A percentile compares a stretch with the other conserved stretches of the same genome.
Conservation (phyloP, 2,329 filamentous ascomycete genomes). For the Dryadomyces sulphureus region DNA sequence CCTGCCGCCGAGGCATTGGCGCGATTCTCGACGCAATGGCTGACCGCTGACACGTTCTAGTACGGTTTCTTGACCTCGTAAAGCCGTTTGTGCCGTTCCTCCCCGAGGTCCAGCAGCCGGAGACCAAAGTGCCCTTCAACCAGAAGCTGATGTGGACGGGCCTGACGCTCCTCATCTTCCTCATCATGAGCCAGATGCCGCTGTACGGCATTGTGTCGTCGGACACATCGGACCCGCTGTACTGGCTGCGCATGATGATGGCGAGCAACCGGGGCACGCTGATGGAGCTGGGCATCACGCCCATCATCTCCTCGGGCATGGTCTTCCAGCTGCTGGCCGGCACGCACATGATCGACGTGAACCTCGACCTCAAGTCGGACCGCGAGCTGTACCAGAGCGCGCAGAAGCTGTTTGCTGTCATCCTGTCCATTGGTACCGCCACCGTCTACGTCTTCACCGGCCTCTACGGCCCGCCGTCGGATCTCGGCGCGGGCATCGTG, state of each 20-base stretch:
- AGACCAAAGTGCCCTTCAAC: slow-evolving; percentile 98
- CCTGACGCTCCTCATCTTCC: slow-evolving; percentile 91
- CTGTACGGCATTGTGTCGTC: slow-evolving; percentile 98
- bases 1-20: not conserved
- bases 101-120: slow-evolving; percentile 94
- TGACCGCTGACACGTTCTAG: slow-evolving; percentile 32
- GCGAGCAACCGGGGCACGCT: slow-evolving; percentile 94
- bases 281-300: slow-evolving; percentile 94
- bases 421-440: slow-evolving; percentile 92
- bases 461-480: slow-evolving; percentile 91
- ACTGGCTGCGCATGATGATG: slow-evolving; percentile 99
- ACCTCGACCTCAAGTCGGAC: slow-evolving; percentile 99
- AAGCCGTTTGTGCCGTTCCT: slow-evolving; percentile 99
- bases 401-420: slow-evolving; percentile 97
- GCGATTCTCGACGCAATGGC: too few species aligned
- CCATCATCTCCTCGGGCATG: slow-evolving; percentile 99
- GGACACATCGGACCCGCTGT: slow-evolving; percentile 93
- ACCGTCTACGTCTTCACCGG: slow-evolving; percentile 97
- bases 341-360: slow-evolving; percentile 99
- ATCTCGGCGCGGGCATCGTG: slow-evolving; percentile 95
- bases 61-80: slow-evolving; percentile 98
- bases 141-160: slow-evolving; percentile 95
- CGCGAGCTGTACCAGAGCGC: slow-evolving; percentile 99
- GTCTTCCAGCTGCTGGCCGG: slow-evolving; percentile 99
- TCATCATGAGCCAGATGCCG: slow-evolving; percentile 99